Conservation (phyloP, 139 green algal species). For the Chlorella sp. region DNA sequence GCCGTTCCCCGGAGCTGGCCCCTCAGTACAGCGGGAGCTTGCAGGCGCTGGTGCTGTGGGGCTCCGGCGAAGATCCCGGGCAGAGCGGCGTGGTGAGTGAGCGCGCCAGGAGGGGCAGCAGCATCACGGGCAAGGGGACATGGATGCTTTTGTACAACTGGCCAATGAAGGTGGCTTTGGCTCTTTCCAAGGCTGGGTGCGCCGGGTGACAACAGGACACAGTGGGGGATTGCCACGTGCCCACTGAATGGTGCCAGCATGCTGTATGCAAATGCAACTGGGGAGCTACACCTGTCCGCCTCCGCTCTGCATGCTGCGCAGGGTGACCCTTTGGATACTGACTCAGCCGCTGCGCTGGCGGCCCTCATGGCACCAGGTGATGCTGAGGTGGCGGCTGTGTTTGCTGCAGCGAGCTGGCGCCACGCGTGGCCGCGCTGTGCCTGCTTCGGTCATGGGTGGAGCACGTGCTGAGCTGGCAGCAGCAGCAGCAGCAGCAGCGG, state of each 20-base stretch:
- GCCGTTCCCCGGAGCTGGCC: slow-evolving; percentile 39
- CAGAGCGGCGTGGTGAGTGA: slow-evolving; percentile 7
- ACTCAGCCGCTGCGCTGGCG: slow-evolving; percentile 24
- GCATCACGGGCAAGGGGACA: too few species aligned
- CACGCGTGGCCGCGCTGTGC: slow-evolving; percentile 54
- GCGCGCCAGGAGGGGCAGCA: too few species aligned
- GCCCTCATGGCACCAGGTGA: slow-evolving; percentile 36
- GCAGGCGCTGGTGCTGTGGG: slow-evolving; percentile 62
- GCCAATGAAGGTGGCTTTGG: too few species aligned
- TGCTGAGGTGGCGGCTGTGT: slow-evolving; percentile 27
- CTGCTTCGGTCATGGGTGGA: slow-evolving; percentile 47
- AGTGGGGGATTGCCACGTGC: too few species aligned
- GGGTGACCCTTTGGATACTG: slow-evolving; percentile 20
- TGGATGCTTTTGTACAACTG: too few species aligned
- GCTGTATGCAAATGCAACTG: too few species aligned
- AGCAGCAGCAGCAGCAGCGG: not conserved
- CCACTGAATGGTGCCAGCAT: too few species aligned
- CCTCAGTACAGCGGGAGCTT: slow-evolving; percentile 49
- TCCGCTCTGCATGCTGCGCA: too few species aligned
- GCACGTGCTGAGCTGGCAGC: not conserved
- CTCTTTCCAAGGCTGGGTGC: too few species aligned
- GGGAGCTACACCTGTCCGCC: too few species aligned
- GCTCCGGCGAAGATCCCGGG: slow-evolving; percentile 31
- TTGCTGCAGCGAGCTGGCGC: slow-evolving; percentile 46
- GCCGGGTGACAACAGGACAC: too few species aligned